Evolutionary conservation across 2,329 filamentous ascomycete species (phyloP).

Genomic region (Ambrosiella xylebori): DNA sequence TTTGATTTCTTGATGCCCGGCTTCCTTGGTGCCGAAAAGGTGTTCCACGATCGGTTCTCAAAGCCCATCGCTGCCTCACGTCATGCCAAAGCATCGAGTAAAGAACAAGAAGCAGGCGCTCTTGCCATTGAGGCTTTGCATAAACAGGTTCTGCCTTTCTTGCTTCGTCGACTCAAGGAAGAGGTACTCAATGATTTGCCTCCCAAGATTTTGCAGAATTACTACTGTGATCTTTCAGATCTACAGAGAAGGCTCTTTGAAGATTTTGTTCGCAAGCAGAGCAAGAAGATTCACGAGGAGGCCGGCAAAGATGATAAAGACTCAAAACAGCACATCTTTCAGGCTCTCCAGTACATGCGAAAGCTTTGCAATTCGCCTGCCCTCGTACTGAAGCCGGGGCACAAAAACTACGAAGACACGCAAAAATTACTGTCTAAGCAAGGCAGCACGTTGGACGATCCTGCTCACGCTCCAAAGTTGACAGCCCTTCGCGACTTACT

Average conservation of each 20-base stretch:
- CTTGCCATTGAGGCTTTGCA: constrained; percentile 95
- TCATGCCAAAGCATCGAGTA: constrained; percentile 92
- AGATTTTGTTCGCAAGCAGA: constrained; percentile 86
- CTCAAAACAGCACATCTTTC: constrained; percentile 96
- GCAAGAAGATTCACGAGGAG: constrained; percentile 70
- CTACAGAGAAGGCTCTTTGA: constrained; percentile 90
- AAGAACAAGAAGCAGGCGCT: constrained; percentile 93
- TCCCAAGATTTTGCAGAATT: constrained; percentile 97
- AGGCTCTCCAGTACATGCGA: constrained; percentile 97
- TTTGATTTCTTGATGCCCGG: constrained; percentile 99
- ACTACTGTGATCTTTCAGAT: constrained; percentile 95
- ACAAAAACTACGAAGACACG: constrained; percentile 77
- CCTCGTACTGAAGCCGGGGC: constrained; percentile 85
- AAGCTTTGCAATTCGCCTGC: constrained; percentile 97
- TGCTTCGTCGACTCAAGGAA: constrained; percentile 89
- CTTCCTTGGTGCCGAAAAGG: constrained; percentile 83
- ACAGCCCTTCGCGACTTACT: constrained; percentile 76
- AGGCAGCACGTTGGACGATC: constrained; percentile 68
- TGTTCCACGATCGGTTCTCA: constrained; percentile 89
- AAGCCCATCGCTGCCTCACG: constrained; percentile 90
- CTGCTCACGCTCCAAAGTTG: constrained; percentile 80
- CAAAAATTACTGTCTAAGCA: constrained; percentile 64
- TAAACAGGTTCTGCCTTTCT: constrained; percentile 93
- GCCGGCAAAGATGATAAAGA: constrained; percentile 76
- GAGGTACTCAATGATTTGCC: constrained; percentile 92